Conservation (phyloP, 2,329 filamentous ascomycete species). For the Calonectria ilicicola region DNA sequence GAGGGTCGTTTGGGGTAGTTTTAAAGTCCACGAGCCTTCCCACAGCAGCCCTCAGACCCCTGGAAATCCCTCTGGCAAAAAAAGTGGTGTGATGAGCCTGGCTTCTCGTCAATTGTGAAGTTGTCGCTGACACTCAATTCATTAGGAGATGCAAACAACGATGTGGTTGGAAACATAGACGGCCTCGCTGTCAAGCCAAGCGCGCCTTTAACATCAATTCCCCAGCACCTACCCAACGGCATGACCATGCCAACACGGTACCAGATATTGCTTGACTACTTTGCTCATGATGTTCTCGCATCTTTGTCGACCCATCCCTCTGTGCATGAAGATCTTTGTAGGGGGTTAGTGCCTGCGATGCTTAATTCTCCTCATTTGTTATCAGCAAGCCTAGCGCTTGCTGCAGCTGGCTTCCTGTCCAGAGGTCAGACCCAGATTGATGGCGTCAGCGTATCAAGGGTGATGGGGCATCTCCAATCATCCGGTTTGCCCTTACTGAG, state of each 20-base stretch:
- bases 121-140: slow-evolving; percentile 9
- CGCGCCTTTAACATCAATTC: slow-evolving; percentile 20
- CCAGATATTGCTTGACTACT: slow-evolving; percentile 38
- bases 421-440: slow-evolving; percentile 37
- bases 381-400: slow-evolving; percentile 42
- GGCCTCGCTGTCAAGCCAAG: not conserved
- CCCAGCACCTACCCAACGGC: slow-evolving; percentile 39
- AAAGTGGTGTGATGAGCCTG: not conserved
- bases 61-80: not conserved
- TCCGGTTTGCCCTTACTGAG: slow-evolving; percentile 40
- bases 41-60: not conserved
- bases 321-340: slow-evolving; percentile 41
- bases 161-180: not conserved
- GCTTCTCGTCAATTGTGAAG: not conserved
- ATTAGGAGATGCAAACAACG: not conserved
- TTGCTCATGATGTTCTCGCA: slow-evolving; percentile 40
- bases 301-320: slow-evolving; percentile 42
- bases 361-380: slow-evolving; percentile 43
- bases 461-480: slow-evolving; percentile 40
- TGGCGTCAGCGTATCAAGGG: slow-evolving; percentile 29
- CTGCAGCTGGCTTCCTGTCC: slow-evolving; percentile 42
- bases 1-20: slow-evolving; percentile 39
- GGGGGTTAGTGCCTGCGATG: slow-evolving; percentile 39
- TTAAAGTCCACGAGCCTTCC: slow-evolving; percentile 1
- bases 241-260: slow-evolving; percentile 35